Evolutionary conservation across 1,284 basidiomycete genomes (phyloP), one percentile per base, ranked within the genome.

Genomic region (Rhodotorula sp.): DNA sequence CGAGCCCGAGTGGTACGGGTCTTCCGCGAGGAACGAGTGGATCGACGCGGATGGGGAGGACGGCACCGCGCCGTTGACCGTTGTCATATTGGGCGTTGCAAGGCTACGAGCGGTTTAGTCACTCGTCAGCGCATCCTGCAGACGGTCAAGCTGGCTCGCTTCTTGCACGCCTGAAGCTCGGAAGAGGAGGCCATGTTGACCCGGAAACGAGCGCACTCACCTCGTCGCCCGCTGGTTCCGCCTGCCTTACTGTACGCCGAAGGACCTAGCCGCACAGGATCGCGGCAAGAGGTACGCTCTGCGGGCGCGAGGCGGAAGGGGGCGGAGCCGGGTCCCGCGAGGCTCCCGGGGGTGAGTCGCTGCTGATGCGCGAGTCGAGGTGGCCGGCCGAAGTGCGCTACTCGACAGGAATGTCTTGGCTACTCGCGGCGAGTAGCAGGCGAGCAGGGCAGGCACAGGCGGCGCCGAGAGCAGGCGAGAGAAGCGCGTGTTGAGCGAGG

Each of bases 1-100:
- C 0, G 36, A 12, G 48, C 57, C 46, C 5, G 69, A 67, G n/a
- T 69, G 71, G 69, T 76, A 76, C 8, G 74, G 74, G 60, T 76
- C 74, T 29, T 71, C 64, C n/a, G 63, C 56, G 65, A 76, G 74
- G 65, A 76, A 76, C 27, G 74, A 76, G 53, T 72, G 71, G 22
- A 57, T 41, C 22, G 74, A 75, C 27, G 46, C 34, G 25, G 69
- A 37, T 1, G 73, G 67, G 8, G 74, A 72, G 3, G 74, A 73
- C n/a, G 61, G 62, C 21, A 68, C 65, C 12, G 55, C 64, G 60
- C 64, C 53, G 54, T 54, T 27, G 39, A 32, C n/a, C 27, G 53
- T 55, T 6, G 61, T 29, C 57, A 67, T 61, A 36, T 5, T 41
- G 34, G 22, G 44, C 34, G 32, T 12, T 1, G 55, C 37, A 21